Conservation (phyloP, 345 rosid genomes). For the Camelina sativa region DNA sequence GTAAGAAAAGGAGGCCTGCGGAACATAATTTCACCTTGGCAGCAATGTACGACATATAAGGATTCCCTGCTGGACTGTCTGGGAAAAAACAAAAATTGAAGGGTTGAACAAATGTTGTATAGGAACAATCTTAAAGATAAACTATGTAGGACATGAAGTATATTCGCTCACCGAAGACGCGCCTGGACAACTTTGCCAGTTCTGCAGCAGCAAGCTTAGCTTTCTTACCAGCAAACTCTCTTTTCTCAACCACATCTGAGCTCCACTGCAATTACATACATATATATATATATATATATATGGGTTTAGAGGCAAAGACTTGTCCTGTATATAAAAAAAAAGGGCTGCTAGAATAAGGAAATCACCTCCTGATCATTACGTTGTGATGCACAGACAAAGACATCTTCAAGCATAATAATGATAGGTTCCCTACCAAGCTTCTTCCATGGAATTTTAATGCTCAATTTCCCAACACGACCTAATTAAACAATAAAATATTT, state of each 20-base stretch:
- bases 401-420: conserved; percentile 72
- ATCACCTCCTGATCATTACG: conserved; percentile 79
- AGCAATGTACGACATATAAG: conserved; percentile 70
- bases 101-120: background rate
- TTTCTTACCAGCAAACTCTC: conserved; percentile 87
- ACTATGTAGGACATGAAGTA: background rate
- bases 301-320: conserved; percentile 10
- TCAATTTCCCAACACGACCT: conserved; percentile 78
- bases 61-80: conserved; percentile 80
- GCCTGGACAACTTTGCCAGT: conserved; percentile 77
- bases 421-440: conserved; percentile 77
- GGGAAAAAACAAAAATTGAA: conserved; percentile 35
- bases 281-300: background rate
- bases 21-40: conserved; percentile 65
- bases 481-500: background rate
- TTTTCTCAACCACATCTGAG: conserved; percentile 71
- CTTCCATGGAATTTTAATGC: conserved; percentile 86
- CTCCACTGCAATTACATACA: conserved; percentile 62
- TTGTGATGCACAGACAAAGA: conserved; percentile 66
- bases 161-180: conserved; percentile 57
- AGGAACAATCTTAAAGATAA: conserved; percentile 9
- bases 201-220: conserved; percentile 96
- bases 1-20: background rate
- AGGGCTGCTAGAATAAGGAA: background rate
- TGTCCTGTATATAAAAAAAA: background rate